A percentile compares a stretch with the other conserved stretches of the same genome.
These are phyloP conservation scores for Eutrema japonicum DNA, from an alignment of 345 rosid species.

Conservation along the genomic window DNA sequence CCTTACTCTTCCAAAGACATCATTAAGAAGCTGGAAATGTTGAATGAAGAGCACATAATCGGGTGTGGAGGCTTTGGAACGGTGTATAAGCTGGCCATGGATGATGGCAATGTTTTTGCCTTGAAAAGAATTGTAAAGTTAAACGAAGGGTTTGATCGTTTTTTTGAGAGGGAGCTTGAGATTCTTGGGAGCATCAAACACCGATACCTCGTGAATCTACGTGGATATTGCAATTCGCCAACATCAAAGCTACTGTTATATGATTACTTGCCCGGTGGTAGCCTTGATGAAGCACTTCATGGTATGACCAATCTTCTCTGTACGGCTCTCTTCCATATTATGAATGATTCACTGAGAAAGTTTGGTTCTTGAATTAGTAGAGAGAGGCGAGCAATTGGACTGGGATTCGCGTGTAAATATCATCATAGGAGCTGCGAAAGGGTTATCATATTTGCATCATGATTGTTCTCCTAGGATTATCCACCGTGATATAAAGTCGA, in stretches of 20 bases:
- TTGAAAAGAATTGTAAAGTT: conserved; percentile 82
- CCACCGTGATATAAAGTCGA: conserved; percentile 97
- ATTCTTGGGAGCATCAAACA: conserved; percentile 99
- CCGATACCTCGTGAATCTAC: conserved; percentile 86
- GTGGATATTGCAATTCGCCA: conserved; percentile 97
- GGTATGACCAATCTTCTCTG: conserved; percentile 53
- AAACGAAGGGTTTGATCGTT: conserved; percentile 92
- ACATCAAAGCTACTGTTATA: conserved; percentile 84
- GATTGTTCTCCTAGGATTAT: conserved; percentile 99
- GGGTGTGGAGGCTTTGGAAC: conserved; percentile 96
- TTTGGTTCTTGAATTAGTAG: conserved; percentile 52
- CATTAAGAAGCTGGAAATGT: conserved; percentile 79
- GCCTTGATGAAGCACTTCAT: conserved; percentile 98
- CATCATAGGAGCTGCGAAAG: conserved; percentile 96
- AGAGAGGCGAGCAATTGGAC: conserved; percentile 83
- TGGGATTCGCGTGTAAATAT: conserved; percentile 96
- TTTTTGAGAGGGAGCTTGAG: conserved; percentile 95
- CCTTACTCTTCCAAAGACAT: conserved; percentile 95
- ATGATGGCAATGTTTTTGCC: conserved; percentile 92
- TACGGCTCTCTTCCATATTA: neutral
- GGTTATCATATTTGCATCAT: conserved; percentile 94
- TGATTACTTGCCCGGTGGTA: conserved; percentile 92
- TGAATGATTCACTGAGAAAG: conserved; percentile 24
- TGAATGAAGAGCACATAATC: conserved; percentile 83
- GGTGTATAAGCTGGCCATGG: conserved; percentile 93